A percentile compares a stretch with the other conserved stretches of the same genome.
These are phyloP conservation scores for Nakazawaea peltata DNA, from an alignment of 805 yeast species.

Conservation along the genomic window DNA sequence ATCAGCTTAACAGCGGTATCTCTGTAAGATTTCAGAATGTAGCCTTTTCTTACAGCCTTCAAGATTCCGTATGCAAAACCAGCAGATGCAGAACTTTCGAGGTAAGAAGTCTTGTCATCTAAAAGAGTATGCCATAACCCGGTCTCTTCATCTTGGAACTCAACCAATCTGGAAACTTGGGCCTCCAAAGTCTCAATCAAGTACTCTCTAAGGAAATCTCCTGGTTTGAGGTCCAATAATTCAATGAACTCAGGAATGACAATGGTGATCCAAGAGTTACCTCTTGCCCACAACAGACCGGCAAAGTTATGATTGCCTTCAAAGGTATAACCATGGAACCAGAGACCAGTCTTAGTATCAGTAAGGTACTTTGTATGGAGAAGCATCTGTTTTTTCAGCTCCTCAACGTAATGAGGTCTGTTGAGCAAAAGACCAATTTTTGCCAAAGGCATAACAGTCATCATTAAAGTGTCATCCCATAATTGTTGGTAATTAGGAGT, in stretches of 20 bases:
- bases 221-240: slow-evolving; percentile 19
- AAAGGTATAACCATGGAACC: slow-evolving; percentile 27
- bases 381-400: slow-evolving; percentile 25
- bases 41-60: slow-evolving; percentile 22
- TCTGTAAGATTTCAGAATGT: slow-evolving; percentile 17
- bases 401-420: slow-evolving; percentile 25
- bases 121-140: slow-evolving; percentile 28
- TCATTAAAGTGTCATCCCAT: slow-evolving; percentile 27
- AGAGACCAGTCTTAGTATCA: slow-evolving; percentile 23
- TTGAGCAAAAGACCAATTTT: slow-evolving; percentile 22
- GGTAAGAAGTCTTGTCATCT: slow-evolving; percentile 22
- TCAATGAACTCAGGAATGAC: slow-evolving; percentile 28
- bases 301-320: slow-evolving; percentile 20
- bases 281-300: slow-evolving; percentile 28
- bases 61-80: slow-evolving; percentile 29
- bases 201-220: slow-evolving; percentile 21
- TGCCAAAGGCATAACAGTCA: slow-evolving; percentile 28
- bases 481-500: slow-evolving; percentile 21
- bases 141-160: slow-evolving; percentile 19
- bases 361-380: slow-evolving; percentile 23
- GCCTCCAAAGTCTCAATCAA: slow-evolving; percentile 22
- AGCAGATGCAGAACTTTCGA: slow-evolving; percentile 27
- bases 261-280: slow-evolving; percentile 28
- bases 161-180: slow-evolving; percentile 21
- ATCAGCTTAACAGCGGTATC: slow-evolving; percentile 22